Conservation (phyloP, 2,329 filamentous ascomycete species). For the Aspergillus melleus region DNA sequence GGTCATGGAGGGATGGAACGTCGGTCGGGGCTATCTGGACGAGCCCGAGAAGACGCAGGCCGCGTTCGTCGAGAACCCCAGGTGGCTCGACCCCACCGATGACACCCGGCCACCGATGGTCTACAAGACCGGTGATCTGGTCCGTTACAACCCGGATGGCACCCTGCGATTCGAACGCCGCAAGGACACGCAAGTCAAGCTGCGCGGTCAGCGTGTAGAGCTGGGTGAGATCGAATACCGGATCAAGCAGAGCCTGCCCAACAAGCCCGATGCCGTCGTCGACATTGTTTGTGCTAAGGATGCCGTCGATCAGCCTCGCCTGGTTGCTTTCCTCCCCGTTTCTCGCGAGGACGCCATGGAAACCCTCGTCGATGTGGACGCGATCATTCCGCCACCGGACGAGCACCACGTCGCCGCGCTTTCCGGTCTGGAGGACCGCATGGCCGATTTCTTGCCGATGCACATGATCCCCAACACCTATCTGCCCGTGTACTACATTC, state of each 20-base stretch:
- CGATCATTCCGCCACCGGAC: slow-evolving; percentile 7
- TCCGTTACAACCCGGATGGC: slow-evolving; percentile 20
- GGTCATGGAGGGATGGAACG: slow-evolving; percentile 27
- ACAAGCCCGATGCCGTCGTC: slow-evolving; percentile 45
- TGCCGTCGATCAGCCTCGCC: slow-evolving; percentile 38
- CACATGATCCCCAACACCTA: slow-evolving; percentile 12
- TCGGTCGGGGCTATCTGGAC: slow-evolving; percentile 8
- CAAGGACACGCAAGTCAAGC: slow-evolving; percentile 32
- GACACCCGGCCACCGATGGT: slow-evolving; percentile 4
- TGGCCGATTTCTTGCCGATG: slow-evolving; percentile 9
- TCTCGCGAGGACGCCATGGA: neutral
- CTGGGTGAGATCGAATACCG: slow-evolving; percentile 29
- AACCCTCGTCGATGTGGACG: neutral
- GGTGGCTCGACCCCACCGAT: slow-evolving; percentile 5
- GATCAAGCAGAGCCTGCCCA: slow-evolving; percentile 32
- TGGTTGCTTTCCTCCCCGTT: slow-evolving; percentile 46
- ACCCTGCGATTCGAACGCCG: slow-evolving; percentile 20
- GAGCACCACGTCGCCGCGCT: slow-evolving; percentile 6
- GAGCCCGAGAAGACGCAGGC: slow-evolving; percentile 8
- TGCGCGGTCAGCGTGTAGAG: slow-evolving; percentile 33
- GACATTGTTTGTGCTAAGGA: slow-evolving; percentile 52
- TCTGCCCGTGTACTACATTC: slow-evolving; percentile 6
- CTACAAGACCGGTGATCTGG: slow-evolving; percentile 28
- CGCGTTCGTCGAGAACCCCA: slow-evolving; percentile 5
- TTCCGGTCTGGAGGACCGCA: slow-evolving; percentile 4